These are phyloP conservation scores for Crithidia brevicula DNA, from an alignment of 208 protist species.

Conservation along the genomic window DNA sequence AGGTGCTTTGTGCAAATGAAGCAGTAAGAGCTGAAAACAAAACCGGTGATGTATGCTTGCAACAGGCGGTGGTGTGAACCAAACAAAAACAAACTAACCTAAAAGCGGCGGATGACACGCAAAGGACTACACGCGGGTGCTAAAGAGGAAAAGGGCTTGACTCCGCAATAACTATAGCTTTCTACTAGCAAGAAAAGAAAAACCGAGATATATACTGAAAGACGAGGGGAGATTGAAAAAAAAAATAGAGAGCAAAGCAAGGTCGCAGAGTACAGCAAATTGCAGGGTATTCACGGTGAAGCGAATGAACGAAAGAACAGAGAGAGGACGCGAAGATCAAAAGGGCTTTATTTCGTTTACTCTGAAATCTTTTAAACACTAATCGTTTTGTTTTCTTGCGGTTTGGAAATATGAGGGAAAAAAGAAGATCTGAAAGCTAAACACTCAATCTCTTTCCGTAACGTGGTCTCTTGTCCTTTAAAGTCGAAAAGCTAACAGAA, in stretches of 20 bases:
- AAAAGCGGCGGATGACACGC: no score
- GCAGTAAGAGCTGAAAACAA: no score
- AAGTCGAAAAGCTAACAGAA: background rate
- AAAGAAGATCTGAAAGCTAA: no score
- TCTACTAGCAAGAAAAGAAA: no score
- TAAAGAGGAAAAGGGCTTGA: background rate
- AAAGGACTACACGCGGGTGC: no score
- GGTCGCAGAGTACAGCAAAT: no score
- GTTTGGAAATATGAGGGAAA: background rate
- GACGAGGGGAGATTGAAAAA: slow-evolving; percentile 10
- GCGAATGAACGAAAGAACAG: background rate
- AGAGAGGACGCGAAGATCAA: background rate
- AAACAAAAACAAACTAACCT: no score
- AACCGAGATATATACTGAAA: background rate
- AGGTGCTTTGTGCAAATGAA: no score
- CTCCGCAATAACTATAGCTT: slow-evolving; percentile 1
- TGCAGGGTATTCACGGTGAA: no score
- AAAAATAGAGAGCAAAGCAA: slow-evolving; percentile 20
- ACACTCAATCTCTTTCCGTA: background rate
- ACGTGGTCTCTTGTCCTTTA: background rate
- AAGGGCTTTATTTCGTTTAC: background rate
- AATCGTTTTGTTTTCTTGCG: background rate
- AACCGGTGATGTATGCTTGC: no score
- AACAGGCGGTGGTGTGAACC: no score
- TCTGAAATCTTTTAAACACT: background rate